Percentiles rank a stretch among this genome's conserved stretches.
Evolutionary conservation across 2,329 filamentous ascomycete genomes (phyloP).

Genomic region (Sclerotinia borealis): DNA sequence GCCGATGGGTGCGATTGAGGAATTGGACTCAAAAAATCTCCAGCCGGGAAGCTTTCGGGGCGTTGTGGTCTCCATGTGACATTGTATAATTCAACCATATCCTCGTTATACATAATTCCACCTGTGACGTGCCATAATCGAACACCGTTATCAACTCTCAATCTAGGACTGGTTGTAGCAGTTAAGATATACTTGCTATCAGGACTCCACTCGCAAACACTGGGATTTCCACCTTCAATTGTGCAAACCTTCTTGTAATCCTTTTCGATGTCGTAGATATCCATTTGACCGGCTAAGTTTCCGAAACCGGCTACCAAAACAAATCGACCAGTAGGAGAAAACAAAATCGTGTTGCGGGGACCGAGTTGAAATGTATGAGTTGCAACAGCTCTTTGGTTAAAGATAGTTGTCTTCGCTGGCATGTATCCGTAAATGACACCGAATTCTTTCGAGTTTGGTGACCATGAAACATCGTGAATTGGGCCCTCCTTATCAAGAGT

Average conservation of each 20-base stretch:
- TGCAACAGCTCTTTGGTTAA: constrained; percentile 79
- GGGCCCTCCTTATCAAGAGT: constrained; percentile 94
- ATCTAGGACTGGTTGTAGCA: constrained; percentile 90
- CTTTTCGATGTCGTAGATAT: constrained; percentile 93
- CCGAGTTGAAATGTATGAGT: constrained; percentile 80
- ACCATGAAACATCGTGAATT: constrained; percentile 98
- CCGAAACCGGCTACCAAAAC: constrained; percentile 93
- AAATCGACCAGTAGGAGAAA: constrained; percentile 90
- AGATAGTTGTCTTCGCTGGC: constrained; percentile 98
- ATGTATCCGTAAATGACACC: constrained; percentile 97
- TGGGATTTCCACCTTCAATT: constrained; percentile 92
- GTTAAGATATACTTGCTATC: constrained; percentile 95
- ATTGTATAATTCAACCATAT: constrained; percentile 90
- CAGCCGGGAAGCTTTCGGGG: constrained; percentile 50
- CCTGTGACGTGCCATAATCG: constrained; percentile 92
- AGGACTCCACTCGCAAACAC: constrained; percentile 94
- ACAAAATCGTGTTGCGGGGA: constrained; percentile 90
- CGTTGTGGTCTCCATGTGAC: constrained; percentile 80
- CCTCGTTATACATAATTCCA: constrained; percentile 87
- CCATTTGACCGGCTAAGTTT: constrained; percentile 94
- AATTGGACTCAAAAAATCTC: constrained; percentile 66
- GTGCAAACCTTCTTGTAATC: constrained; percentile 89
- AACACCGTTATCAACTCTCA: constrained; percentile 94
- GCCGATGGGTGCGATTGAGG: constrained; percentile 81
- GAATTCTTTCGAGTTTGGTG: constrained; percentile 94